Percentiles rank a stretch among this genome's conserved stretches.
Conservation (phyloP, 495 filamentous ascomycete species). For the Annulohypoxylon stygium region DNA sequence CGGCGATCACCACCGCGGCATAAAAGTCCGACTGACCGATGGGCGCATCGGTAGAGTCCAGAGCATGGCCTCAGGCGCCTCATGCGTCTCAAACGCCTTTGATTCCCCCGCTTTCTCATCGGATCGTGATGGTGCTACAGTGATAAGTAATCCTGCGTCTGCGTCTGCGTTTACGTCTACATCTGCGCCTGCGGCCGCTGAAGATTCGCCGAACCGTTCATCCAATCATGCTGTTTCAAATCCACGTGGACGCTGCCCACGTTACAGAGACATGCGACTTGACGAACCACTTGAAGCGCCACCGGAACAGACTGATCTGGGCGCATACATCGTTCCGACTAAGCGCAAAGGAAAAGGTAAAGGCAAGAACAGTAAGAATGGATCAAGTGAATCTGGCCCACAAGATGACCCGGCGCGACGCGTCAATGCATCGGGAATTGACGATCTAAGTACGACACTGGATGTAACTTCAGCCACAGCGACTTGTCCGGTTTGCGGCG, state of each 20-base stretch:
- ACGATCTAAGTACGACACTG: conserved; percentile 8
- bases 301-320: conserved; percentile 51
- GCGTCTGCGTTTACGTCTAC: background rate
- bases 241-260: conserved; percentile 34
- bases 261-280: conserved; percentile 38
- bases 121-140: conserved; percentile 24
- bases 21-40: conserved; percentile 78
- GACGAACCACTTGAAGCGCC: conserved; percentile 47
- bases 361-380: conserved; percentile 45
- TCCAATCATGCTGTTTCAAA: conserved; percentile 14
- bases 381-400: conserved; percentile 32
- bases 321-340: conserved; percentile 62
- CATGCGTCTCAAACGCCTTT: conserved; percentile 31
- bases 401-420: conserved; percentile 23
- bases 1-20: conserved; percentile 78
- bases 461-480: conserved; percentile 45
- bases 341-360: conserved; percentile 50
- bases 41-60: conserved; percentile 79
- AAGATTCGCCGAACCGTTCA: conserved; percentile 11
- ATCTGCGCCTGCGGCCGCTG: background rate
- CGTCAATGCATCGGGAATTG: conserved; percentile 22
- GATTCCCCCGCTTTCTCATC: conserved; percentile 42
- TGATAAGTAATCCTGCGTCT: conserved; percentile 10
- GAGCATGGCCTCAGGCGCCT: conserved; percentile 54
- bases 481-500: conserved; percentile 70